Evolutionary conservation across 1,284 basidiomycete genomes (phyloP), one percentile per base, ranked within the genome.

Genomic region (Schizophyllum amplum): DNA sequence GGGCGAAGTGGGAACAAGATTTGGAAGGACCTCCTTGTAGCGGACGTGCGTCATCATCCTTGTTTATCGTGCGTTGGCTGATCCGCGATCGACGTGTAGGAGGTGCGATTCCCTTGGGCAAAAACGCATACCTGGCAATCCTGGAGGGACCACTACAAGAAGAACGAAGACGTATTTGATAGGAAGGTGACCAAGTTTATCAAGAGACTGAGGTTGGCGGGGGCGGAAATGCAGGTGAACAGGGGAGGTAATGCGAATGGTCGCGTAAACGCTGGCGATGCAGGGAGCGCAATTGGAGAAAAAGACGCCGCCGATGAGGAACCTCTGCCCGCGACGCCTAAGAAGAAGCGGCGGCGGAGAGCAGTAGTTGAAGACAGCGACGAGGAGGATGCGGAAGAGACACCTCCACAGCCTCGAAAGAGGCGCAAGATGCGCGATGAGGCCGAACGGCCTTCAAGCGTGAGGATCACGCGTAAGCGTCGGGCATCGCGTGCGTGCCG

Each of bases 101-200:
- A n/a, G n/a, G n/a, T n/a, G n/a, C n/a, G n/a, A n/a, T 42, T 42
- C 7, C 61, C 64, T 1, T 87, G 85, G 85, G 80, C 80, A 17
- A 74, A 69, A n/a, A 71, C 78, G 15, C 84, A 86, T 66, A 75
- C 83, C 6, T 86, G 83, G 82, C 80, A 82, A 56, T 84, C 83
- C 5, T 87, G 84, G 84, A 79, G 85, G 25, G 82, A 85, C 59
- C 76, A 80, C 9, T 87, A 86, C 69, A 82, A 79, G 69, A 84
- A 80, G 68, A 82, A 83, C 59, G 69, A 76, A 3, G 63, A 66
- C 1, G 73, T 77, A 3, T 70, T 84, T 53, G 78, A 83, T 61
- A 63, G 62, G 21, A 69, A 72, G 59, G 82, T 84, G 46, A 61
- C 74, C 1, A 69, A 71, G 33, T 13, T 42, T 3, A 9, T 42